Evolutionary conservation across 345 rosid species (phyloP).

Genomic region (Eucalyptus caleyi): DNA sequence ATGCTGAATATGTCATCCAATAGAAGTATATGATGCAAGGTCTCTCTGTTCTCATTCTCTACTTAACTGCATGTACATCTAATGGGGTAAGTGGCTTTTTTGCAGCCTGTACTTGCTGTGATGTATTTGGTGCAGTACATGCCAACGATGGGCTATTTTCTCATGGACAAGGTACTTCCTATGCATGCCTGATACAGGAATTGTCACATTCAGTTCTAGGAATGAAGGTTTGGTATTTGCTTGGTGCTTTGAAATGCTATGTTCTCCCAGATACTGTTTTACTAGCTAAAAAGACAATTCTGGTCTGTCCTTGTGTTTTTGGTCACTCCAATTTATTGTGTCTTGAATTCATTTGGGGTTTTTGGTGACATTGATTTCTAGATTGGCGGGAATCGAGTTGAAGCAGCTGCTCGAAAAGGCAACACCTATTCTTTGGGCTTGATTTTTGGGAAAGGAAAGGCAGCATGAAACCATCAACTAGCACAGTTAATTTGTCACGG

Average conservation of each 20-base stretch:
- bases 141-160: slow-evolving; percentile 85
- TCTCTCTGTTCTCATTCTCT: not conserved
- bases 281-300: not conserved
- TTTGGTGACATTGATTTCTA: not conserved
- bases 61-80: not conserved
- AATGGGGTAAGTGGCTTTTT: not conserved
- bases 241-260: not conserved
- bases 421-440: slow-evolving; percentile 63
- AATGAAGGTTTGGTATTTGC: not conserved
- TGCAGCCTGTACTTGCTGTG: slow-evolving; percentile 85
- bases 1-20: not conserved
- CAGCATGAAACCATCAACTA: slow-evolving; percentile 10
- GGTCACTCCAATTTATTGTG: not conserved
- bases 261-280: not conserved
- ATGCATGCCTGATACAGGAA: not conserved
- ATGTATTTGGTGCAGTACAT: slow-evolving; percentile 90
- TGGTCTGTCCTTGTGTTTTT: not conserved
- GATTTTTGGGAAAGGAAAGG: slow-evolving; percentile 61
- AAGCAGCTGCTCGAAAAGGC: slow-evolving; percentile 66
- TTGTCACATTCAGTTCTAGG: not conserved
- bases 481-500: too few relatives aligned
- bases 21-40: not conserved
- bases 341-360: not conserved
- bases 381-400: slow-evolving; percentile 77
- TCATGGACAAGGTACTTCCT: slow-evolving; percentile 80